Base-by-base conservation (phyloP, 768 basidiomycete genomes). In the Russula emetica region DNA sequence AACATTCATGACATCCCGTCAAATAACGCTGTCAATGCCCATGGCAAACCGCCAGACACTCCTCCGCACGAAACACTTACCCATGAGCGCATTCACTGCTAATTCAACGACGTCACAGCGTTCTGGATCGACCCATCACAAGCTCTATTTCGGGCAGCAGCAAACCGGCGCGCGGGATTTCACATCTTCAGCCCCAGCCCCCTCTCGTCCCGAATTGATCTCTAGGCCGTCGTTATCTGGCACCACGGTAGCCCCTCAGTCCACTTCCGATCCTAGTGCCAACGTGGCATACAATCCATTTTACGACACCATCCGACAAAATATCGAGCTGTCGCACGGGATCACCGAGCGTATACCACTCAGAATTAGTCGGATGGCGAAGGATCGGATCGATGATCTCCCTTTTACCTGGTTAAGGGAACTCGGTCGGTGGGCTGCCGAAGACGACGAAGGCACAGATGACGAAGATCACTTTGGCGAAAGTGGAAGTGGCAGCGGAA, bases 251-350 rank as follows among this genome's bases (percentile, higher is more conserved):
- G 22, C 57, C 16, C 60, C 66, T 18, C 70, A 64, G 22, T 6
- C 32, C 52, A 47, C 53, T 20, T 50, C 66, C 60, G 53, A 67
- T 67, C 13, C 67, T 63, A 32, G 45, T 66, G n/a, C 60, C 52
- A 62, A 42, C 53, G 70, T 76, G 40, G 71, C 87, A 5, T 85
- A 80, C 68, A 98, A 96, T 72, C 96, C 96, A 11, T 98, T 98
- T 77, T 98, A 92, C 69, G 95, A 98, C 74, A 88, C 90, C 70
- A 90, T 98, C 69, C 86, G 90, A 44, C 91, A 94, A 75, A 92
- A 93, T 69, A 72, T 85, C 2, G 94, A 97, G 76, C 83, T 97
- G 26, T 83, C 86, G 2, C 79, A 78, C 28, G 79, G 78, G 3
- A 72, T 80, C 66, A 90, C 86, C 0, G 91, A 94, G 69, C 87